Percentiles rank a stretch among this genome's conserved stretches.
Evolutionary conservation across 805 yeast species (phyloP).

Genomic region (Wickerhamomyces sydowiorum): DNA sequence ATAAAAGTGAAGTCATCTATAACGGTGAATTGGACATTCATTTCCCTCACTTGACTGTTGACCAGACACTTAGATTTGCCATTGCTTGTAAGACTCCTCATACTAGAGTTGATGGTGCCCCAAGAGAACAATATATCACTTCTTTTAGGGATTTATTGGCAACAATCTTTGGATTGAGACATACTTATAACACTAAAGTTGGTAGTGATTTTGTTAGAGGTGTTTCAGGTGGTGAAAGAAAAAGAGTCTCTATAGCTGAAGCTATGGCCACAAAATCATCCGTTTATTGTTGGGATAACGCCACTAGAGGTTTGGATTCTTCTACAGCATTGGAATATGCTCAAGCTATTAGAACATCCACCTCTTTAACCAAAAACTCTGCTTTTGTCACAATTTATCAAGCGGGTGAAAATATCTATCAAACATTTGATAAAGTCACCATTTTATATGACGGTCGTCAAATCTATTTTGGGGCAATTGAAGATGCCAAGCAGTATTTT

Average conservation of each 20-base stretch:
- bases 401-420: conserved; percentile 62
- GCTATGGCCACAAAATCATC: conserved; percentile 60
- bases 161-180: conserved; percentile 54
- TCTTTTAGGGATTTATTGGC: conserved; percentile 42
- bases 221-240: conserved; percentile 83
- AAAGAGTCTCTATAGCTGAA: conserved; percentile 80
- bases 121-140: conserved; percentile 43
- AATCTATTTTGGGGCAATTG: conserved; percentile 55
- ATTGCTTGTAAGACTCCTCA: conserved; percentile 64
- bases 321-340: conserved; percentile 78
- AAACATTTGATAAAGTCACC: conserved; percentile 55
- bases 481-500: conserved; percentile 51
- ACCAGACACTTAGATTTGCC: conserved; percentile 68
- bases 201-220: conserved; percentile 63
- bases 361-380: conserved; percentile 44
- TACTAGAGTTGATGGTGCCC: conserved; percentile 39
- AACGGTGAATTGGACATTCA: conserved; percentile 65
- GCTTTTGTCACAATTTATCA: conserved; percentile 68
- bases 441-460: conserved; percentile 58
- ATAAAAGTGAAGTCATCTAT: conserved; percentile 51
- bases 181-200: conserved; percentile 53
- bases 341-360: conserved; percentile 56
- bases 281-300: conserved; percentile 72
- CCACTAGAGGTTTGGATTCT: conserved; percentile 82
- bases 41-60: conserved; percentile 72